Conservation (phyloP, 73 alveolate species). For the Paraurostyla sp. region DNA sequence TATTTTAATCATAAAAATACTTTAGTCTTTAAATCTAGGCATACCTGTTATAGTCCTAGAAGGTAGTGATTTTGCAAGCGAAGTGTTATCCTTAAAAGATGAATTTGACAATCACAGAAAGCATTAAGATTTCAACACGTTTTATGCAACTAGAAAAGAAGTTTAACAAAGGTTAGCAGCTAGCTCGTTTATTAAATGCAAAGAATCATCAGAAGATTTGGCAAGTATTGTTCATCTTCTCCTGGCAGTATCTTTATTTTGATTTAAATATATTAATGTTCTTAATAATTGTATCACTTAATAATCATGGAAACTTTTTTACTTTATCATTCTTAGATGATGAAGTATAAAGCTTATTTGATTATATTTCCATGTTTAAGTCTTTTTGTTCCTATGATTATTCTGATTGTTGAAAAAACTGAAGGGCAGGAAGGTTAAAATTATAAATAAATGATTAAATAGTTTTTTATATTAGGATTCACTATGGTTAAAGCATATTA, state of each 20-base stretch:
- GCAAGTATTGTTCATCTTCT: slow-evolving; percentile 76
- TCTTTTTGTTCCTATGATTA: no score
- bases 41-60: slow-evolving; percentile 69
- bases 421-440: no score
- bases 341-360: neutral
- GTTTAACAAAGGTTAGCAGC: slow-evolving; percentile 6
- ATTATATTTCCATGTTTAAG: no score
- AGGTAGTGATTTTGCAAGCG: slow-evolving; percentile 69
- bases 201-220: slow-evolving; percentile 72
- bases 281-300: neutral
- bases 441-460: no score
- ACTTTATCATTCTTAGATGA: neutral
- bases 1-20: neutral
- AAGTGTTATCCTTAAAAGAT: slow-evolving; percentile 43
- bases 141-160: slow-evolving; percentile 20
- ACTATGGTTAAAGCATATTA: no score
- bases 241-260: slow-evolving; percentile 63
- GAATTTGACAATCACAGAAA: slow-evolving; percentile 32
- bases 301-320: neutral
- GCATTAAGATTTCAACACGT: slow-evolving; percentile 20
- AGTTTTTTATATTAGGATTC: no score
- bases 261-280: neutral
- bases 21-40: slow-evolving; percentile 50
- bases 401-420: no score
- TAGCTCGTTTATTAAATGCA: slow-evolving; percentile 53